phyloP scores from a whole-genome alignment of 305 asterid genomes.

The Ajuga reptans region DNA sequence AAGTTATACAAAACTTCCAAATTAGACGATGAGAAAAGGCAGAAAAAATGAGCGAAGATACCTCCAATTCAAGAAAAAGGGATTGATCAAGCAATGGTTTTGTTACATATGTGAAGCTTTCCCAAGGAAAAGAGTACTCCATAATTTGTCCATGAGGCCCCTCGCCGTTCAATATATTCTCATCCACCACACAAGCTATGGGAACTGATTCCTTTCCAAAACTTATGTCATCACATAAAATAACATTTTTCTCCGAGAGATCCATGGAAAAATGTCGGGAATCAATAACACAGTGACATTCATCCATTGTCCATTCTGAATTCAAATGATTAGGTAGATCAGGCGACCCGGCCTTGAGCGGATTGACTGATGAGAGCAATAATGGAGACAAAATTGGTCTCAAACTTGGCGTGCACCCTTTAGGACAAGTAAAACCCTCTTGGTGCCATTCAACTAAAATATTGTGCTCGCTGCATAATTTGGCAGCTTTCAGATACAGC shows the following conservation, averaged over 20 bases:
- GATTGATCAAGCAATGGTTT: slow-evolving; percentile 66
- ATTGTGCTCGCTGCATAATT: slow-evolving; percentile 86
- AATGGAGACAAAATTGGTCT: slow-evolving; percentile 39
- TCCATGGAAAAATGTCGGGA: slow-evolving; percentile 74
- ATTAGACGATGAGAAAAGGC: slow-evolving; percentile 1
- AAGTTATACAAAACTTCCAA: slow-evolving; percentile 7
- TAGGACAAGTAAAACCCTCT: slow-evolving; percentile 67
- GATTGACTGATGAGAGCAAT: slow-evolving; percentile 35
- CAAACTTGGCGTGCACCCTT: slow-evolving; percentile 50
- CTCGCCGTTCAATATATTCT: slow-evolving; percentile 74
- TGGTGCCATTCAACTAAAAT: slow-evolving; percentile 77
- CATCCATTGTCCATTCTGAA: slow-evolving; percentile 85
- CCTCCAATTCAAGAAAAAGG: slow-evolving; percentile 61
- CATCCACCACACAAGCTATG: slow-evolving; percentile 89
- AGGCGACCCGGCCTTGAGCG: slow-evolving; percentile 29
- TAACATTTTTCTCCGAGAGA: slow-evolving; percentile 63
- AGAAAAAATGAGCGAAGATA: slow-evolving; percentile 27
- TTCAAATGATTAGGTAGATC: slow-evolving; percentile 29
- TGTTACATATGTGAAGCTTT: slow-evolving; percentile 74
- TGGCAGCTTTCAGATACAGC: slow-evolving; percentile 81
- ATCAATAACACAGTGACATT: slow-evolving; percentile 79
- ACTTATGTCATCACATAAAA: slow-evolving; percentile 90
- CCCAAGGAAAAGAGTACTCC: slow-evolving; percentile 79
- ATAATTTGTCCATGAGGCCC: slow-evolving; percentile 61
- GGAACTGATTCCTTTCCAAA: slow-evolving; percentile 85